A percentile compares a stretch with the other conserved stretches of the same genome.
Conservation (phyloP, 1,139 yeast genomes). For the Yamadazyma friedrichii region DNA sequence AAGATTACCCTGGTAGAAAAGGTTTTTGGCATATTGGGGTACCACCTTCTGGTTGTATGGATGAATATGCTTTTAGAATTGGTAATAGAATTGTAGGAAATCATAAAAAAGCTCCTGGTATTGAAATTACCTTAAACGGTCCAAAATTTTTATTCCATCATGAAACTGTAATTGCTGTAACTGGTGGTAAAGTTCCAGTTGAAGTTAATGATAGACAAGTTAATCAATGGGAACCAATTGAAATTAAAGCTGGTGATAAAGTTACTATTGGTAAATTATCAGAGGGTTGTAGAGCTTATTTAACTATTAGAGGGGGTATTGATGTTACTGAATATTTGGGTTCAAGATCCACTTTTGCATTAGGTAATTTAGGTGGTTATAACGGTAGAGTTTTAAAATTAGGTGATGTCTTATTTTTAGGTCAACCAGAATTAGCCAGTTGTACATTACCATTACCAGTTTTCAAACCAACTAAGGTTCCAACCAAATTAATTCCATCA, state of each 20-base stretch:
- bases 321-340: conserved; percentile 94
- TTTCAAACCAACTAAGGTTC: conserved; percentile 58
- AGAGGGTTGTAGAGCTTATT: conserved; percentile 83
- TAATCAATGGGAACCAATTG: conserved; percentile 65
- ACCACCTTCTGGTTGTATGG: conserved; percentile 99
- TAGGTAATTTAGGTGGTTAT: conserved; percentile 92
- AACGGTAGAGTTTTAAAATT: conserved; percentile 88
- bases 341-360: conserved; percentile 93
- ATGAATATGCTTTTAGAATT: conserved; percentile 80
- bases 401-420: conserved; percentile 88
- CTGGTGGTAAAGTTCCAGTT: conserved; percentile 79
- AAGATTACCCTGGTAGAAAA: conserved; percentile 92
- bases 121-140: conserved; percentile 85
- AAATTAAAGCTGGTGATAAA: conserved; percentile 69
- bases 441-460: conserved; percentile 73
- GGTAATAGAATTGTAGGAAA: conserved; percentile 93
- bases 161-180: conserved; percentile 71
- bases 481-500: conserved; percentile 58
- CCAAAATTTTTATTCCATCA: conserved; percentile 84
- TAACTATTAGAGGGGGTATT: conserved; percentile 89
- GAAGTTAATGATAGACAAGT: conserved; percentile 61
- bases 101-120: conserved; percentile 74
- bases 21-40: conserved; percentile 91
- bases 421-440: conserved; percentile 68
- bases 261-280: conserved; percentile 77